Conservation (phyloP, 257 asterid genomes). For the Scutellaria minor region DNA sequence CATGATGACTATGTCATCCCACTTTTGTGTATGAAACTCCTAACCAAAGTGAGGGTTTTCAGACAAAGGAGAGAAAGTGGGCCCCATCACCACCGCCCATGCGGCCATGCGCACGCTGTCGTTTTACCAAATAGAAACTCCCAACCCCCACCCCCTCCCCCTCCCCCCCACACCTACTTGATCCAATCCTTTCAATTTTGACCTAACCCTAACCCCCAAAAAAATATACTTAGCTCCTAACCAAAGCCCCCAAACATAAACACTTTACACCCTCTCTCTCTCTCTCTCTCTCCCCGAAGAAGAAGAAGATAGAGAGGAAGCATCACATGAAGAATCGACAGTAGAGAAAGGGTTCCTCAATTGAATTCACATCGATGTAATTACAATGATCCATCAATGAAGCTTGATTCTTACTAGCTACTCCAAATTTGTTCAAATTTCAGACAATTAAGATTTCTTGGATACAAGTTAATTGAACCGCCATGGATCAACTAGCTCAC, state of each 20-base stretch:
- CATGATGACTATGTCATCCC: background rate
- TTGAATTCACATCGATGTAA: constrained; percentile 33
- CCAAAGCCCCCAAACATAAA: constrained; percentile 32
- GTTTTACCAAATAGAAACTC: constrained; percentile 30
- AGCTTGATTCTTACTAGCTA: constrained; percentile 17
- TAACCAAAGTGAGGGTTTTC: constrained; percentile 11
- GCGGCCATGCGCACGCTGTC: constrained; percentile 54
- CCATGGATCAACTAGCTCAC: constrained; percentile 80
- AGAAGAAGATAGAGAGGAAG: background rate
- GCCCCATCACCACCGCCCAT: constrained; percentile 53
- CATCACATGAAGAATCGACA: constrained; percentile 14
- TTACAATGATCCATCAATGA: background rate
- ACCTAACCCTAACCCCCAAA: constrained; percentile 60
- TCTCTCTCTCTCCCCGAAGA: constrained; percentile 34
- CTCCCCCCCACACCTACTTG: background rate
- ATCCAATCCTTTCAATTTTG: constrained; percentile 31
- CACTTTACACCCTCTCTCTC: constrained; percentile 30
- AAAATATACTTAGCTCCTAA: constrained; percentile 24
- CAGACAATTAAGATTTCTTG: background rate
- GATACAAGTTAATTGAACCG: background rate
- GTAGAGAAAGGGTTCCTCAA: constrained; percentile 6
- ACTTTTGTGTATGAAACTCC: background rate
- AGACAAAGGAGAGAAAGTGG: constrained; percentile 32
- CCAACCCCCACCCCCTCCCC: constrained; percentile 4
- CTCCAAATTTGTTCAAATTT: background rate